Percentiles rank a stretch among this genome's conserved stretches.
Evolutionary conservation across 2,329 filamentous ascomycete genomes (phyloP).

Genomic region (Ascochyta clinopodiicola): DNA sequence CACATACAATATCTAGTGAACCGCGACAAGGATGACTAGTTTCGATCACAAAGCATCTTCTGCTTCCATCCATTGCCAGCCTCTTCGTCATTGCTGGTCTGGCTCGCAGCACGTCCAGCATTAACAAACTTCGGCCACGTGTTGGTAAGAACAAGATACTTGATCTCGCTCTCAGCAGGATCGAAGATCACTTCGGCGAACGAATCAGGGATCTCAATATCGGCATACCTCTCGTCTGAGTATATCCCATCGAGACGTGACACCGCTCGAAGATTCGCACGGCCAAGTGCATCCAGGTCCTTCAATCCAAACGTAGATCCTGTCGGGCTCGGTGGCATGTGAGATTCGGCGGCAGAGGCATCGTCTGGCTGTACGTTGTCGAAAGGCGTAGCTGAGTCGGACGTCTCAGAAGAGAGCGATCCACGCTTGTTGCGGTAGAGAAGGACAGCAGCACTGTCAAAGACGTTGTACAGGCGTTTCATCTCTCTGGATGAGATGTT

Average conservation of each 20-base stretch:
- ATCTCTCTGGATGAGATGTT: conserved; percentile 42
- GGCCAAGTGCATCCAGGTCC: conserved; percentile 35
- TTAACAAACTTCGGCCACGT: conserved; percentile 48
- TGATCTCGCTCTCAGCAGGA: conserved; percentile 41
- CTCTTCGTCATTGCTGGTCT: conserved; percentile 25
- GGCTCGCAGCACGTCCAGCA: conserved; percentile 28
- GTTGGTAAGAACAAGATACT: conserved; percentile 46
- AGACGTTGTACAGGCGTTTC: conserved; percentile 36
- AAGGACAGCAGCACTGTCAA: conserved; percentile 29
- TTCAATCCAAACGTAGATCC: conserved; percentile 29
- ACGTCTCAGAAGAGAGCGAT: conserved; percentile 23
- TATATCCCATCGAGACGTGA: conserved; percentile 27
- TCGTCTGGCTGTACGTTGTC: conserved; percentile 25
- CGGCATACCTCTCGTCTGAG: conserved; percentile 23
- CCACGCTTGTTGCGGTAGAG: conserved; percentile 29
- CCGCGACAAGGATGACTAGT: not conserved
- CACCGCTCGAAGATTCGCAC: conserved; percentile 38
- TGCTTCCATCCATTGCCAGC: conserved; percentile 19
- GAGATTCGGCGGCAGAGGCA: conserved; percentile 1
- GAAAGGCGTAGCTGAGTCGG: conserved; percentile 37
- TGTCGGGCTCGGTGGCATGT: conserved; percentile 18
- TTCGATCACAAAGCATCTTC: conserved; percentile 17
- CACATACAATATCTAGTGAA: not conserved
- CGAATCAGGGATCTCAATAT: conserved; percentile 30
- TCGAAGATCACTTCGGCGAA: conserved; percentile 42